Evolutionary conservation across 1,284 basidiomycete genomes (phyloP).

Genomic region (Anthracocystis setariae): DNA sequence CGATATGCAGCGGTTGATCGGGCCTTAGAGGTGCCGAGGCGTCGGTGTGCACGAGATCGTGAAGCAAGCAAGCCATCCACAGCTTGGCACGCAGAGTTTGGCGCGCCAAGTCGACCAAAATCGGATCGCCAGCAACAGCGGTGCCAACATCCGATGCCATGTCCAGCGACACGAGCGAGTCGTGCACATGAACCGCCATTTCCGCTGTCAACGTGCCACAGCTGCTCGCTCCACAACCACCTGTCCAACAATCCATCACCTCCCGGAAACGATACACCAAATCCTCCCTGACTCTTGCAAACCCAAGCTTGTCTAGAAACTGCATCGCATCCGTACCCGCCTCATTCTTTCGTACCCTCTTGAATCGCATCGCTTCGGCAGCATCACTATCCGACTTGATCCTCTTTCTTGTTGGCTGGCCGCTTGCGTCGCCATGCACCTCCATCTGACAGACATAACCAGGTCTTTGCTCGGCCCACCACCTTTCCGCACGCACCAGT

Average conservation of each 20-base stretch:
- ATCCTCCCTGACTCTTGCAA: conserved; percentile 8
- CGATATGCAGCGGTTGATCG: conserved; percentile 42
- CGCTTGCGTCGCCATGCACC: background rate
- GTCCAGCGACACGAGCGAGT: conserved; percentile 25
- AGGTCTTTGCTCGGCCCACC: conserved; percentile 29
- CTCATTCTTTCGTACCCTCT: conserved; percentile 2
- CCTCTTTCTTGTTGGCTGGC: conserved; percentile 5
- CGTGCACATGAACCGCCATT: conserved; percentile 19
- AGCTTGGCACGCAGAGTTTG: conserved; percentile 31
- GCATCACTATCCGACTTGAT: conserved; percentile 8
- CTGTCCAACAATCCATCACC: conserved; percentile 12
- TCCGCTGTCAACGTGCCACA: conserved; percentile 7
- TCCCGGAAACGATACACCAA: conserved; percentile 10
- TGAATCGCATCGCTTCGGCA: background rate
- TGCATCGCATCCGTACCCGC: conserved; percentile 4
- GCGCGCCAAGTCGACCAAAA: conserved; percentile 35
- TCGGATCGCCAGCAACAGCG: conserved; percentile 11
- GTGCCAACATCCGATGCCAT: background rate
- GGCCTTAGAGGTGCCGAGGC: conserved; percentile 20
- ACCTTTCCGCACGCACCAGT: conserved; percentile 49
- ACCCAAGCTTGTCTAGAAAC: conserved; percentile 23
- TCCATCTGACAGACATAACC: conserved; percentile 40
- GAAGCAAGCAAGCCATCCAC: conserved; percentile 31
- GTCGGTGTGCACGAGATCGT: conserved; percentile 20
- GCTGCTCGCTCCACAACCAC: background rate